phyloP scores from a whole-genome alignment of 257 asterid species.

The Jacaranda copaia region DNA sequence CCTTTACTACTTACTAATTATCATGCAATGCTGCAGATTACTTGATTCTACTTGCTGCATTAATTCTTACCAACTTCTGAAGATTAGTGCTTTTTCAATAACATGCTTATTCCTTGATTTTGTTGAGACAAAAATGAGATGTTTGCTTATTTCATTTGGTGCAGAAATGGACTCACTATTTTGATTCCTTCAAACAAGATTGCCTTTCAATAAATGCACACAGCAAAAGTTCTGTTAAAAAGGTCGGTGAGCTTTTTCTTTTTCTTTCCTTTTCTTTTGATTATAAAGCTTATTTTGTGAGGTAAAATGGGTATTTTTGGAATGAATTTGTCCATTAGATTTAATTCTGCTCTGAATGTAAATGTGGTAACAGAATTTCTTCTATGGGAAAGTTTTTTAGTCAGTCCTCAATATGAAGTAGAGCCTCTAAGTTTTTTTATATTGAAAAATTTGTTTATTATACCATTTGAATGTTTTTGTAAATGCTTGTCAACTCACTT shows the following conservation, averaged over 20 bases:
- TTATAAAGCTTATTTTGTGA: not conserved
- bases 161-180: conserved; percentile 82
- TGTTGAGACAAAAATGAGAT: conserved; percentile 17
- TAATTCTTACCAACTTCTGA: too few species aligned
- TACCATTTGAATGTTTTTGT: not conserved
- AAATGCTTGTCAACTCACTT: conserved; percentile 12
- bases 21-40: too few species aligned
- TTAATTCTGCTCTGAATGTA: not conserved
- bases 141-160: conserved; percentile 29
- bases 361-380: not conserved
- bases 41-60: too few species aligned
- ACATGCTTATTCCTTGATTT: too few species aligned
- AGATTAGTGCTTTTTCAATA: too few species aligned
- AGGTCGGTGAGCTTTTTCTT: conserved; percentile 60
- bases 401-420: not conserved
- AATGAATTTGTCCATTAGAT: not conserved
- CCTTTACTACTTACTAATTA: too few species aligned
- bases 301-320: not conserved
- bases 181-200: conserved; percentile 75
- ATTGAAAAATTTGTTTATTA: not conserved
- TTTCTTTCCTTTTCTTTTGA: conserved; percentile 20
- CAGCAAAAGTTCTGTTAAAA: conserved; percentile 80
- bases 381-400: not conserved
- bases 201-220: conserved; percentile 90
- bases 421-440: not conserved